Evolutionary conservation across 1,284 basidiomycete species (phyloP).

Genomic region (Cryptococcus deneoformans): DNA sequence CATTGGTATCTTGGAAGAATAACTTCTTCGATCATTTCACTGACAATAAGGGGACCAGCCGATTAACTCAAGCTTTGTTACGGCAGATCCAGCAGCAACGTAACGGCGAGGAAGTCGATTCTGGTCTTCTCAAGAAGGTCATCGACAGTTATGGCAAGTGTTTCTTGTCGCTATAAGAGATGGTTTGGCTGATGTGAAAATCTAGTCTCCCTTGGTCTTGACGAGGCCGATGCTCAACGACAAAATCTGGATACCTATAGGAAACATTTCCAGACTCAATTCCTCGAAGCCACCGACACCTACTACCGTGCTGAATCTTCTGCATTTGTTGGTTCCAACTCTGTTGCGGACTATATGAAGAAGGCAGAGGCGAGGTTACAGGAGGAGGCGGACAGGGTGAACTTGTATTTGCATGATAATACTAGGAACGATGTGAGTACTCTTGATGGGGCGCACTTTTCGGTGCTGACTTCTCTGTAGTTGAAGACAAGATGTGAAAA

Average conservation of each 20-base stretch:
- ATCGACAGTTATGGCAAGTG: slow-evolving; percentile 77
- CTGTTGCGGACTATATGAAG: slow-evolving; percentile 94
- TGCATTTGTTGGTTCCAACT: slow-evolving; percentile 84
- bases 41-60: slow-evolving; percentile 56
- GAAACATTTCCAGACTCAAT: slow-evolving; percentile 84
- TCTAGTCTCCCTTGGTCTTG: slow-evolving; percentile 85
- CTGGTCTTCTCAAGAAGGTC: slow-evolving; percentile 90
- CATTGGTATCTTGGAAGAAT: slow-evolving; percentile 91
- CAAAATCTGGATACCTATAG: slow-evolving; percentile 82
- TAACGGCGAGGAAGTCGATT: slow-evolving; percentile 92
- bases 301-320: slow-evolving; percentile 93
- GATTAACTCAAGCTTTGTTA: slow-evolving; percentile 83
- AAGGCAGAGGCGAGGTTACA: slow-evolving; percentile 89
- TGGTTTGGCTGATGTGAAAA: neutral
- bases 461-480: slow-evolving; percentile 19
- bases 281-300: slow-evolving; percentile 81
- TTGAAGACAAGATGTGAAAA: slow-evolving; percentile 89
- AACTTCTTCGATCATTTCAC: slow-evolving; percentile 90
- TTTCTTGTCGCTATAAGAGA: neutral
- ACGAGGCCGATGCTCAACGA: slow-evolving; percentile 66
- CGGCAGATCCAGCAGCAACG: slow-evolving; percentile 88
- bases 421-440: slow-evolving; percentile 66
- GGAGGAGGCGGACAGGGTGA: slow-evolving; percentile 95
- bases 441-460: neutral
- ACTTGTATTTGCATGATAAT: slow-evolving; percentile 86